phyloP scores from a whole-genome alignment of 2,329 filamentous ascomycete species.

The Mariannaea elegans region DNA sequence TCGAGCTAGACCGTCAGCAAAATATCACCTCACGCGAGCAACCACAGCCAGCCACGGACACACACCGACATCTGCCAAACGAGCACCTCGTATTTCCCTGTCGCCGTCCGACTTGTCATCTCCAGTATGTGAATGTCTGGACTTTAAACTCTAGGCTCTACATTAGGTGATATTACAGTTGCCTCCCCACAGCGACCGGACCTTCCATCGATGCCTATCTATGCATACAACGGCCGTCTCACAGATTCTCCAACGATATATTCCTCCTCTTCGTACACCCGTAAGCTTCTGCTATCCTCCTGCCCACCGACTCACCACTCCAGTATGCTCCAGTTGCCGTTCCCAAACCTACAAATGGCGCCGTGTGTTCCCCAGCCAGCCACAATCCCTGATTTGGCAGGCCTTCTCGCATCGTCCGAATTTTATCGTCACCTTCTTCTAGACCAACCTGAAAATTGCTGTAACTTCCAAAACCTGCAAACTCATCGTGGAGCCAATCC shows the following conservation, averaged over 20 bases:
- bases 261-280: conserved; percentile 41
- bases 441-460: conserved; percentile 85
- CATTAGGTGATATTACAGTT: not conserved
- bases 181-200: not conserved
- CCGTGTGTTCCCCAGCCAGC: conserved; percentile 91
- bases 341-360: conserved; percentile 87
- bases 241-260: conserved; percentile 14
- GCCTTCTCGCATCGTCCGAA: conserved; percentile 70
- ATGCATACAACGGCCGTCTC: not conserved
- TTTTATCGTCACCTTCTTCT: conserved; percentile 74
- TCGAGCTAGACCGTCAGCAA: not conserved
- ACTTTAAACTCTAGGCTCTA: conserved; percentile 2
- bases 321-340: conserved; percentile 92
- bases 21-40: conserved; percentile 31
- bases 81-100: not conserved
- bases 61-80: not conserved
- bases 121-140: not conserved
- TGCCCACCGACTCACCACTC: conserved; percentile 83
- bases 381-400: conserved; percentile 76
- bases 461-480: conserved; percentile 85
- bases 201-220: not conserved
- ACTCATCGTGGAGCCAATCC: conserved; percentile 79
- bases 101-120: conserved; percentile 5
- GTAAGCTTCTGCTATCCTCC: conserved; percentile 67
- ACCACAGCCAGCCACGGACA: conserved; percentile 1